A percentile compares a stretch with the other conserved stretches of the same genome.
phyloP scores from a whole-genome alignment of 2,329 filamentous ascomycete species.

The Colletotrichum lindemuthianum region DNA sequence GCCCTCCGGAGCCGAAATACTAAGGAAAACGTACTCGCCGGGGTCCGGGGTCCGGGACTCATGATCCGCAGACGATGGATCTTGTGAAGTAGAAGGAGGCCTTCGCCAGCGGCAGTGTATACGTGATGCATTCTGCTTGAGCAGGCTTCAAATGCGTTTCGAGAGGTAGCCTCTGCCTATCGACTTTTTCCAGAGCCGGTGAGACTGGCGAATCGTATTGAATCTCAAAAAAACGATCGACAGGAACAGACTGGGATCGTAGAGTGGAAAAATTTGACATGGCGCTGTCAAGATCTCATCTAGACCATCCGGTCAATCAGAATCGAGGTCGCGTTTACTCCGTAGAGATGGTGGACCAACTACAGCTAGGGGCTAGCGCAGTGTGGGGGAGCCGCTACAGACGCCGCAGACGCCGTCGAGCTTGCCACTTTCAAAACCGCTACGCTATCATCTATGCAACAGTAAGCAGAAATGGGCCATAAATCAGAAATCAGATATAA shows the following conservation, averaged over 20 bases:
- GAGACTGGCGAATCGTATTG: background rate
- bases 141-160: too few relatives aligned
- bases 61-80: too few relatives aligned
- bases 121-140: too few relatives aligned
- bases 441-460: too few relatives aligned
- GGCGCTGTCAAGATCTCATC: background rate
- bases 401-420: conserved; percentile 5
- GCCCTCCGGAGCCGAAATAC: too few relatives aligned
- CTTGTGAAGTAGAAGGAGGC: too few relatives aligned
- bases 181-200: too few relatives aligned
- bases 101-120: too few relatives aligned
- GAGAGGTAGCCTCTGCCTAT: too few relatives aligned
- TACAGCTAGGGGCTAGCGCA: conserved; percentile 33
- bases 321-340: conserved; percentile 8
- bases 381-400: conserved; percentile 25
- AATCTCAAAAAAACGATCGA: conserved; percentile 5
- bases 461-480: too few relatives aligned
- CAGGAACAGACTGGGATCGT: conserved; percentile 18
- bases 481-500: background rate
- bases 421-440: conserved; percentile 6
- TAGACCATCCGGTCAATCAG: background rate
- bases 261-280: background rate
- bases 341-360: background rate
- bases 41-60: too few relatives aligned
- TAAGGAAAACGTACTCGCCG: too few relatives aligned